Evolutionary conservation across 1,139 yeast genomes (phyloP), one percentile per base, ranked within the genome.

Genomic region (Blastobotrys buckinghamii): DNA sequence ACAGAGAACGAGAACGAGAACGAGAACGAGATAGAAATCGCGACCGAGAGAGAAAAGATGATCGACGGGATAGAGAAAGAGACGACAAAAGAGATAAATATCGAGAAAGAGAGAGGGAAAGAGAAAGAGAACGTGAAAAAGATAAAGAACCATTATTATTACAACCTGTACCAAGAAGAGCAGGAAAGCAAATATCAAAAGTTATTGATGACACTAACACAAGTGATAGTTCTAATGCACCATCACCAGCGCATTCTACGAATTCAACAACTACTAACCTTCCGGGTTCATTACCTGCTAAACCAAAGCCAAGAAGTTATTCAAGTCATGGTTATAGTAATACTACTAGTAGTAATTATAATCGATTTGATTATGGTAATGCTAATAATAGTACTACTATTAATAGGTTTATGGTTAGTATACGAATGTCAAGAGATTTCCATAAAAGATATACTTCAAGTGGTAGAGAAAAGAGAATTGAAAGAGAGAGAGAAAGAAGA

Each of bases 321-420:
- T 26, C 29, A 7, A 7, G 9, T 6, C 29, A 26, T 26, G 6
- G 9, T 10, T 26, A 26, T 26, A 26, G 10, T 26, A 26, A 26
- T 10, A 15, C 6, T 33, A 6, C 8, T 17, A 6, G 8, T 7
- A n/a, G n/a, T n/a, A n/a, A n/a, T n/a, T 15, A 33, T 15, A 33
- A 33, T 33, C 6, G 37, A 15, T 17, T 6, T 15, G 29, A 26
- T 26, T 26, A 26, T 10, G 29, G 29, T 10, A 26, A 6, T 26
- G 10, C 6, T 26, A 26, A 10, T 26, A 26, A 26, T 26, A 33
- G 10, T 33, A 16, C 6, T 16, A 15, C 8, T 15, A 13, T 36
- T 53, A 50, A 42, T 12, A 52, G 57, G n/a, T 41, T 50, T 17
- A 55, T 55, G 37, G 57, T 56, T 19, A 52, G 52, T 4, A 44